Evolutionary conservation across 2,329 filamentous ascomycete species (phyloP).

Genomic region (Sclerotiophoma versabilis): DNA sequence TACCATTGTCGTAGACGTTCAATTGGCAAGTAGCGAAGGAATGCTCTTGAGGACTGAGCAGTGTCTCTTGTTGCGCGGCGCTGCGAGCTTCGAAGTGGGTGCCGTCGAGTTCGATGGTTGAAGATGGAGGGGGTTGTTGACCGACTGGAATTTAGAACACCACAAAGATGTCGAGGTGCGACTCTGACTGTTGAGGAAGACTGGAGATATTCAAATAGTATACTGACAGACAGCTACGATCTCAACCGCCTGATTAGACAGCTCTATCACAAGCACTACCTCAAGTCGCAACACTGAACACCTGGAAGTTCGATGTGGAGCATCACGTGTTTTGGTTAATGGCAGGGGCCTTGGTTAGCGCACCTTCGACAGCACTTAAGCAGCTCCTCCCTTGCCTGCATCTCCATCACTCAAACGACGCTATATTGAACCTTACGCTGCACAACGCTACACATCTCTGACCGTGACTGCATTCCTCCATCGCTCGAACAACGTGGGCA

Average conservation of each 20-base stretch:
- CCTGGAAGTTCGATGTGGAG: slow-evolving; percentile 35
- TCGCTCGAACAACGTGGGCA: no score
- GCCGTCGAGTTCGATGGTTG: slow-evolving; percentile 9
- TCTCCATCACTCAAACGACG: slow-evolving; percentile 1
- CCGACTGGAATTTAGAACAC: slow-evolving; percentile 4
- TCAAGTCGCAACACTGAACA: slow-evolving; percentile 30
- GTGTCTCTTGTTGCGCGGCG: neutral
- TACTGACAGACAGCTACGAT: neutral
- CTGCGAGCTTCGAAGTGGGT: neutral
- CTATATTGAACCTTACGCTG: neutral
- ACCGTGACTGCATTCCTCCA: neutral
- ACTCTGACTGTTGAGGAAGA: neutral
- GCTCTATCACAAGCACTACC: slow-evolving; percentile 14
- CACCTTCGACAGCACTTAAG: slow-evolving; percentile 17
- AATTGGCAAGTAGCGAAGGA: slow-evolving; percentile 8
- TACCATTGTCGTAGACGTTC: slow-evolving; percentile 39
- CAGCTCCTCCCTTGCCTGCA: slow-evolving; percentile 22
- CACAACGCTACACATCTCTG: neutral
- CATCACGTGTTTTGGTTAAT: slow-evolving; percentile 26
- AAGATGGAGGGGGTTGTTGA: slow-evolving; percentile 18
- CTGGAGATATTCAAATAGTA: neutral
- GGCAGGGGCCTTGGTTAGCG: slow-evolving; percentile 20
- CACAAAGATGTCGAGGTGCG: neutral
- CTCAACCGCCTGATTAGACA: slow-evolving; percentile 1
- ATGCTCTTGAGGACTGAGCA: neutral